Evolutionary conservation across 805 yeast species (phyloP).

Genomic region (Cyberlindnera mycetangii): DNA sequence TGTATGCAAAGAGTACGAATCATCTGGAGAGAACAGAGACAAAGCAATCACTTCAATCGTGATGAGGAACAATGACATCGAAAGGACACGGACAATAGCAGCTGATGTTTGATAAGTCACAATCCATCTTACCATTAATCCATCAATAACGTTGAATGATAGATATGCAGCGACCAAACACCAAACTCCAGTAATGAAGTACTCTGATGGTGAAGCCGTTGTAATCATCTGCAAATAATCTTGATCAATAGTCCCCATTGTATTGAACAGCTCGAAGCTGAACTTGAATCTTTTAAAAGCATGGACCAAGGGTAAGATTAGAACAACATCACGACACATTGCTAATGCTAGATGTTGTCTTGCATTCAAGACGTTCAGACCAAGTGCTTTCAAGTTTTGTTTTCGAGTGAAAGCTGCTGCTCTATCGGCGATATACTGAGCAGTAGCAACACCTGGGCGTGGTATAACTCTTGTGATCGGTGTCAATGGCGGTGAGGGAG

Average conservation of each 20-base stretch:
- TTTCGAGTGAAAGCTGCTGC: slow-evolving; percentile 14
- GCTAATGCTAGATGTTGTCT: slow-evolving; percentile 75
- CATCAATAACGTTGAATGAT: slow-evolving; percentile 80
- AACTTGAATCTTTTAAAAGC: slow-evolving; percentile 40
- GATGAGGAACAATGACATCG: slow-evolving; percentile 73
- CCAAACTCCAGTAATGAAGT: slow-evolving; percentile 86
- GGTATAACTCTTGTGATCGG: background rate
- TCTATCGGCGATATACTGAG: slow-evolving; percentile 13
- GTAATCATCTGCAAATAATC: slow-evolving; percentile 33
- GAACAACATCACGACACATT: slow-evolving; percentile 72
- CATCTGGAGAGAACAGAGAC: slow-evolving; percentile 66
- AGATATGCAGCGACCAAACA: slow-evolving; percentile 84
- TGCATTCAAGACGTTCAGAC: slow-evolving; percentile 69
- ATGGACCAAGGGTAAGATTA: slow-evolving; percentile 64
- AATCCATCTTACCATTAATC: slow-evolving; percentile 90
- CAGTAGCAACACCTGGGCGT: slow-evolving; percentile 10
- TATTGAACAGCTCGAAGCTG: slow-evolving; percentile 8
- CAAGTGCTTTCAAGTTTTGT: slow-evolving; percentile 49
- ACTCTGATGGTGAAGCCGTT: slow-evolving; percentile 70
- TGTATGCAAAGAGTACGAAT: slow-evolving; percentile 74
- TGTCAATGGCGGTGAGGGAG: background rate
- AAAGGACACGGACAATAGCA: slow-evolving; percentile 80
- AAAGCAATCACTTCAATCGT: slow-evolving; percentile 67
- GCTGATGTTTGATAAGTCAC: slow-evolving; percentile 87
- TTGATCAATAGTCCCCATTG: background rate